A percentile compares a stretch with the other conserved stretches of the same genome.
These are phyloP conservation scores for Fonsecaea nubica DNA, from an alignment of 2,329 filamentous ascomycete species.

Conservation along the genomic window DNA sequence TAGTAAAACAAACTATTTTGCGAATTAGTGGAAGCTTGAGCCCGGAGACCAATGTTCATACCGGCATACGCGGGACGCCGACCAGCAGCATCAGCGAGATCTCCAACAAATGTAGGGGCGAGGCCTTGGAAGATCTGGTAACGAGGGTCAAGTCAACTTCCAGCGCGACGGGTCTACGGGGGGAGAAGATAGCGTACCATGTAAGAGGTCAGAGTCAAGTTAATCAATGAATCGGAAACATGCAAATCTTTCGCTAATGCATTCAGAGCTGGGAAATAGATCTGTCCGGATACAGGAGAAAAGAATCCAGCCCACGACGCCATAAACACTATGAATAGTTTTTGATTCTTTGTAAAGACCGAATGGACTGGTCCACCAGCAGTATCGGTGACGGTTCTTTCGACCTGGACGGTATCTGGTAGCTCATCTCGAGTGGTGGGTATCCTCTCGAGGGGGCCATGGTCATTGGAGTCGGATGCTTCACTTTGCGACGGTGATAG, in stretches of 20 bases:
- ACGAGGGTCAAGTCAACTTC: conserved; percentile 6
- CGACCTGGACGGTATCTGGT: conserved; percentile 15
- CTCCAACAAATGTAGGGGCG: conserved; percentile 59
- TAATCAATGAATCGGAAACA: conserved; percentile 40
- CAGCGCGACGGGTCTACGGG: not conserved
- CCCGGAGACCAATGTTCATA: conserved; percentile 11
- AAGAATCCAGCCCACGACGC: conserved; percentile 52
- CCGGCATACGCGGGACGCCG: conserved; percentile 58
- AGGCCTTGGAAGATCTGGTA: conserved; percentile 60
- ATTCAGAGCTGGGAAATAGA: conserved; percentile 55
- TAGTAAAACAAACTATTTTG: conserved; percentile 48
- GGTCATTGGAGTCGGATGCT: not conserved
- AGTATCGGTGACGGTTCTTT: conserved; percentile 29
- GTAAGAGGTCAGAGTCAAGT: conserved; percentile 45
- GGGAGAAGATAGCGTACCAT: conserved; percentile 29
- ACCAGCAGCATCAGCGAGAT: conserved; percentile 59
- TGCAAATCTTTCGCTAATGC: conserved; percentile 51
- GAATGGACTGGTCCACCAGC: conserved; percentile 42
- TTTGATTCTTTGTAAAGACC: conserved; percentile 45
- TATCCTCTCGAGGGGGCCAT: conserved; percentile 30
- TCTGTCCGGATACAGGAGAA: conserved; percentile 54
- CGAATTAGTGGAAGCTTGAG: not conserved
- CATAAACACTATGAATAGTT: conserved; percentile 49
- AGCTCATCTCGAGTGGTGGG: conserved; percentile 20
- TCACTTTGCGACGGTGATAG: not conserved